Evolutionary conservation across 805 yeast genomes (phyloP), one percentile per base, ranked within the genome.

Genomic region (Wickerhamomyces chaumierensis): DNA sequence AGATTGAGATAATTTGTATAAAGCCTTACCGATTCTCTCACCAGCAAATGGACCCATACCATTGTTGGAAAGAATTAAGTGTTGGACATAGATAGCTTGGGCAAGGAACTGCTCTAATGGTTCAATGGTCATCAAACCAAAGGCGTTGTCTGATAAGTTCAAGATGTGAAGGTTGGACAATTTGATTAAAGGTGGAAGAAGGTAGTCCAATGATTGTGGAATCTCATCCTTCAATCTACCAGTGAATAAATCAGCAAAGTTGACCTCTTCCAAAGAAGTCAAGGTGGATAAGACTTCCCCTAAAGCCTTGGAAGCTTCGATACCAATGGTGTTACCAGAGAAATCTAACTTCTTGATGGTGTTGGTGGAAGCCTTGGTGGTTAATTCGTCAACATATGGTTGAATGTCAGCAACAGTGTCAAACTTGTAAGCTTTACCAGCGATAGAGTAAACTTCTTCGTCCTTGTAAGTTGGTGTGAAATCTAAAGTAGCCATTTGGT

Each of bases 11-110:
- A 90, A 70, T 48, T 72, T 69, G 62, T 68, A 84, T 35, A 92
- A 71, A 4, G 95, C 84, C 51, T 77, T 76, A 43, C 96, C 99
- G 44, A 92, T 83, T 57, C 95, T 75, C 41, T 90, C 81, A 51
- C 99, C 98, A 1, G 97, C 95, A 57, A 82, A 82, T 19, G 99
- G 99, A 28, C 99, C 99, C 77, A 92, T 81, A 40, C 99, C 99
- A 59, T 92, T 92, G 63, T 92, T 92, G 35, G 96, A 81, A 45
- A 92, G 68, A 48, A 85, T 78, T 58, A 92, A 71, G 57, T 92
- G 96, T 60, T 84, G 81, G 40, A 92, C 63, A 19, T 94, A 77
- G 15, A 75, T 71, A 28, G 90, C 94, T 49, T 79, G 69, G 12
- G 83, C 65, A 42, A 92, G 66, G 51, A 79, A 87, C 20, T 66